Evolutionary conservation across 1,284 basidiomycete genomes (phyloP), one percentile per base, ranked within the genome.

Genomic region (Microbotryum lychnidis-dioicae): DNA sequence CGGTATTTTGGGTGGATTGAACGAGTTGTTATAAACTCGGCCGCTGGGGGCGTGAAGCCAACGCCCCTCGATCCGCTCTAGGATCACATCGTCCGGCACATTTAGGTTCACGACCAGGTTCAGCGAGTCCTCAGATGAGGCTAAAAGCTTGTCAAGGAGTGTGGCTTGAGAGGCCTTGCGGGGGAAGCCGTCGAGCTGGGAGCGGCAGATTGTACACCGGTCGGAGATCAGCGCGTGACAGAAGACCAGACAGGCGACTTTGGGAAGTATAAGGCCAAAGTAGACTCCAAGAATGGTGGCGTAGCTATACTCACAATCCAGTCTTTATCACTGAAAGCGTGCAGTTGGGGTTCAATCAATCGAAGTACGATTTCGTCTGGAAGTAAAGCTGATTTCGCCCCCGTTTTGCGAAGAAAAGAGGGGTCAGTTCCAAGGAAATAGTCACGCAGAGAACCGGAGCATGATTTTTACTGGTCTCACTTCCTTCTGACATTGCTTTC

Each of bases 1-100:
- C 3, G 85, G 79, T 1, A 87, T 83, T 71, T 87, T 87, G 20
- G 96, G 96, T 25, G 84, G 87, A 76, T 94, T 97, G 77, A 69
- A 72, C 10, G 60, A 60, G 37, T 57, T 51, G 75, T 94, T 96
- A 80, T 99, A 99, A 18, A 97, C 87, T 23, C 96, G 82, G 6
- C 96, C 96, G 0, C 89, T 93, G 2, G 90, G 84, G 2, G 90
- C 80, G 75, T 98, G 94, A 6, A 97, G 84, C 90, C 89, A 97
- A 57, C 93, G 87, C 69, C 80, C 79, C 45, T 88, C 85, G 73
- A 97, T 97, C 49, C 94, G 85, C 61, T 84, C 81, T 61, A 97
- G 80, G 73, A 98, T 96, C 57, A 94, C 83, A 50, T 87, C 80
- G 73, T 97, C 92, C 0, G 92, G 85, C 16, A 98, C 92, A 70